Evolutionary conservation across 2,329 filamentous ascomycete species (phyloP).

Genomic region (Aciculosporium take): DNA sequence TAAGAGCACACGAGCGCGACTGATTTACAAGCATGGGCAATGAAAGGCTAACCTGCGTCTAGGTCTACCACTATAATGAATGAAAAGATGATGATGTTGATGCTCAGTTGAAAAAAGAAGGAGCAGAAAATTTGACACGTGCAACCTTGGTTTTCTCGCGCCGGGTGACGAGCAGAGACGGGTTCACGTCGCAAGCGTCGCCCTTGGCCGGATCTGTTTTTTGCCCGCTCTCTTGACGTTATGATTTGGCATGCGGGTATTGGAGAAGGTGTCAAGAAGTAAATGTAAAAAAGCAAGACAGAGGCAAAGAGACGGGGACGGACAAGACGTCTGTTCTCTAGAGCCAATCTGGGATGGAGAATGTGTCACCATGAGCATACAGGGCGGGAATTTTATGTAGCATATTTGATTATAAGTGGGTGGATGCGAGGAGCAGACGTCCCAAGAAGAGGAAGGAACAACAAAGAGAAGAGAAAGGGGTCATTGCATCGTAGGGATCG

Average conservation of each 20-base stretch:
- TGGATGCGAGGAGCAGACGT: background rate
- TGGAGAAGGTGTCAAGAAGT: background rate
- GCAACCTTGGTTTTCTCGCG: too few species aligned
- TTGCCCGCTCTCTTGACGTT: background rate
- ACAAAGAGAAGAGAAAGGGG: too few species aligned
- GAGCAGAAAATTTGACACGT: background rate
- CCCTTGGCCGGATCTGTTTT: too few species aligned
- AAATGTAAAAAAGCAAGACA: background rate
- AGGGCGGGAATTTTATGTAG: slow-evolving; percentile 13
- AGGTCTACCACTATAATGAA: slow-evolving; percentile 89
- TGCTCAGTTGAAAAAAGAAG: background rate
- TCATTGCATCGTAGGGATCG: background rate
- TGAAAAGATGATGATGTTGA: slow-evolving; percentile 30
- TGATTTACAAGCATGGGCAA: too few species aligned
- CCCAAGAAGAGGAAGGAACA: background rate
- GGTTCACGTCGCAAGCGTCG: too few species aligned
- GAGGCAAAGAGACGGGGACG: background rate
- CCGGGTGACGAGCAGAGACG: background rate
- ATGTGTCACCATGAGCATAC: background rate
- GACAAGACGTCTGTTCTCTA: background rate
- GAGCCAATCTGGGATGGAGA: too few species aligned
- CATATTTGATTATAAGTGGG: too few species aligned
- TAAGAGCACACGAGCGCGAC: slow-evolving; percentile 41
- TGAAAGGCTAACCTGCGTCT: slow-evolving; percentile 5
- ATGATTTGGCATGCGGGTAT: slow-evolving; percentile 1